Evolutionary conservation across 768 basidiomycete genomes (phyloP), one percentile per base, ranked within the genome.

Genomic region (Chalciporus sphaerocephalus): DNA sequence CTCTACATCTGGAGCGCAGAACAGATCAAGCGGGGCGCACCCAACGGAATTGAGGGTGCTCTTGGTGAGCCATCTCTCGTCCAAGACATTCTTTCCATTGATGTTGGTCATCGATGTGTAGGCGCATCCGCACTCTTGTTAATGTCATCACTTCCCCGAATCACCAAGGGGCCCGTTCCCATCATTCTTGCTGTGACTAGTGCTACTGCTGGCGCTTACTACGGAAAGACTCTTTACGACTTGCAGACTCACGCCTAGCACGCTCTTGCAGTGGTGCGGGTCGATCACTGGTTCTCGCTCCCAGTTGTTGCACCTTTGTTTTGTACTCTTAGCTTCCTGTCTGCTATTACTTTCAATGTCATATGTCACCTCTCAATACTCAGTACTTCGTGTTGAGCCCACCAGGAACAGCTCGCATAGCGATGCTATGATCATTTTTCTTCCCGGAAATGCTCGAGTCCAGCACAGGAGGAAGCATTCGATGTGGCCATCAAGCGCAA

Each of bases 1-100:
- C 72, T 90, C 38, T 92, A 87, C 65, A 72, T 90, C 20, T 91
- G 82, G 78, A 84, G 87, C 45, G 89, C 83, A 28, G 78, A 87
- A 50, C 74, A 72, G 58, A 85, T 92, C 53, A 80, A 82, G 49
- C 87, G 77, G 59, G 85, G 87, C 28, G 76, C 79, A 11, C 59
- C 78, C 3, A 82, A 86, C 52, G 87, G 90, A n/a, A 66, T 90
- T 43, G 85, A 92, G 59, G 79, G 74, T 23, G 90, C 89, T 30
- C 72, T 91, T 12, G 89, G 90, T 83, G 59, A 59, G 76, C 56
- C n/a, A 22, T 24, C 33, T 38, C 21, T 5, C 20, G 8, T 32
- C 36, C 43, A 25, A 32, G 16, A 5, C 15, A 11, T 33, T 30
- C 13, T 2, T 40, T 23, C 30, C 10, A 6, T 52, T 41, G 2